A percentile compares a stretch with the other conserved stretches of the same genome.
Evolutionary conservation across 2,329 filamentous ascomycete genomes (phyloP).

Genomic region (Clonostachys solani): DNA sequence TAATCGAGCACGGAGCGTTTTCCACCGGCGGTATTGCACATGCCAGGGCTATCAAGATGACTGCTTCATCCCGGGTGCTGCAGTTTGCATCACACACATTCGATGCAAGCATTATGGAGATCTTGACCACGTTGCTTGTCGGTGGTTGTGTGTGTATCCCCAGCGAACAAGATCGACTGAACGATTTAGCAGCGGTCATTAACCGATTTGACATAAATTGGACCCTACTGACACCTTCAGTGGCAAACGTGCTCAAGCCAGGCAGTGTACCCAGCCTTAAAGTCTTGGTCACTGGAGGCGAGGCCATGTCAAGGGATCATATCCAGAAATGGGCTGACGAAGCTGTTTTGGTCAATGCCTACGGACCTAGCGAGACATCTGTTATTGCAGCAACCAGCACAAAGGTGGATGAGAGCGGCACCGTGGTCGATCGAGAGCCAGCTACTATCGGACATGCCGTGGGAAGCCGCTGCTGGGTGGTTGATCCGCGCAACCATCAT

Average conservation of each 20-base stretch:
- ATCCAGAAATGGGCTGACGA: conserved; percentile 9
- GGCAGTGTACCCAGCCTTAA: conserved; percentile 5
- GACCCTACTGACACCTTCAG: conserved; percentile 4
- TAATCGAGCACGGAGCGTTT: conserved; percentile 11
- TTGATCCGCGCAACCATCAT: conserved; percentile 21
- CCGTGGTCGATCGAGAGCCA: background rate
- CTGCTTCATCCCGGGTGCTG: conserved; percentile 1
- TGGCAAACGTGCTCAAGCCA: conserved; percentile 5
- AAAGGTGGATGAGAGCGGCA: conserved; percentile 18
- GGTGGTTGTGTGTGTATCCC: conserved; percentile 9
- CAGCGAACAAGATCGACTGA: conserved; percentile 7
- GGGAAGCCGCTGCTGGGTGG: conserved; percentile 23
- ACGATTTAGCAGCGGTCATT: conserved; percentile 6
- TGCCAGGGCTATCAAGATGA: conserved; percentile 1
- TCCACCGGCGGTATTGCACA: conserved; percentile 8
- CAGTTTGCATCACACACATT: conserved; percentile 9
- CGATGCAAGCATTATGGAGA: conserved; percentile 7
- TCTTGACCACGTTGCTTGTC: conserved; percentile 3
- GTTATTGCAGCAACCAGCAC: conserved; percentile 16
- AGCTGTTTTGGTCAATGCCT: conserved; percentile 30
- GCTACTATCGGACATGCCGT: conserved; percentile 5
- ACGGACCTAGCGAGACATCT: conserved; percentile 33
- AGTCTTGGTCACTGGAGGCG: conserved; percentile 10
- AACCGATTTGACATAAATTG: conserved; percentile 6
- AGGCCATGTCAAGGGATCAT: conserved; percentile 23